Evolutionary conservation across 257 asterid species (phyloP), one percentile per base, ranked within the genome.

Genomic region (Fraxinus cuspidata): DNA sequence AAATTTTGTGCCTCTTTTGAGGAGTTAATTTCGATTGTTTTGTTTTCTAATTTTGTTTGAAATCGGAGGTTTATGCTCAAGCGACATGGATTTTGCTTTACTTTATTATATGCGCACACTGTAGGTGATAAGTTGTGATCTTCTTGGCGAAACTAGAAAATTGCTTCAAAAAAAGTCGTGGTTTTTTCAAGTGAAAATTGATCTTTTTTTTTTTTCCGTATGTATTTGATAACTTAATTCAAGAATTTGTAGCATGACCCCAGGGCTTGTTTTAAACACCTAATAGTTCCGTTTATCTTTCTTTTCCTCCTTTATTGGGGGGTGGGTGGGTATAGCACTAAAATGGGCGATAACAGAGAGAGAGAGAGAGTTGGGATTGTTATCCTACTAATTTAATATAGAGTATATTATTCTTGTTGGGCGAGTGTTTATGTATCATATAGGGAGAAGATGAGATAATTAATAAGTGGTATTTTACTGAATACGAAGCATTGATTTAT

Each of bases 101-200:
- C 74, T 70, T 70, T 72, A 38, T 49, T 66, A 63, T 58, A 64
- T 76, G 29, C 56, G 19, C 64, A 73, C 67, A 12, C 72, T 63
- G 32, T 79, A 83, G 84, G 84, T 65, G 32, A 68, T 68, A 78
- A 78, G 82, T 65, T 79, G 74, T 71, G 84, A 83, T 84, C 80
- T 77, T 83, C 75, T 70, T 81, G 72, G 73, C 70, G 63, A 73
- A 83, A 77, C 79, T 70, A 44, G 65, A 81, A 82, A 74, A 47
- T 78, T 72, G 40, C 44, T 80, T 74, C 5, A 35, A 72, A 37
- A 76, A 78, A 78, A 76, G 81, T 53, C 63, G 37, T 60, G 63
- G 75, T 66, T 11, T 75, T 77, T 12, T 63, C 1, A 27, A 27
- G 69, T 27, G 7, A 63, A 25, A 80, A 53, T 70, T 47, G 77